Base-by-base conservation (phyloP, 768 basidiomycete genomes). In the Clitopilus passeckerianus region DNA sequence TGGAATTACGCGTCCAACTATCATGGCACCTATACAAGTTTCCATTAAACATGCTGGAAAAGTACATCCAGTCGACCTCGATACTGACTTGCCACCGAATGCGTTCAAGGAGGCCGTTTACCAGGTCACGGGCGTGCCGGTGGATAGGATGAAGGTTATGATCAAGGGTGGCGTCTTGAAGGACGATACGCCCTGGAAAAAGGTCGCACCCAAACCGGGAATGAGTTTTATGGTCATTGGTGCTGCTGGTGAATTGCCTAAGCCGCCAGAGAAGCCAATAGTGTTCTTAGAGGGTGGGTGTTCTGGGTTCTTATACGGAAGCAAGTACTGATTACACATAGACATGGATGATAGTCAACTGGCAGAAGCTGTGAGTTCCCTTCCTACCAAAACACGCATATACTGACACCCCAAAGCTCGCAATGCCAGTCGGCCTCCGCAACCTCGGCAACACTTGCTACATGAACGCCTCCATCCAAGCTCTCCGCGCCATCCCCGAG, bases 361-460 rank as follows among this genome's bases (percentile, higher is more conserved):
- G 27, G 93, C 93, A 57, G 80, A 90, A 74, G 89, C 86, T 60
- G 93, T 95, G 68, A 68, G 85, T 70, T 8, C 10, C 44, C 34
- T 56, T 34, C n/a, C 2, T 18, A n/a, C n/a, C n/a, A n/a, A n/a
- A n/a, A n/a, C n/a, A n/a, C n/a, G n/a, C n/a, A n/a, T 46, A 59
- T 44, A 41, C 57, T 61, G 15, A 57, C 30, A 34, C 41, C 44
- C 15, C 55, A 4, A 68, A 92, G 91, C 82, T 94, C 34, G 80
- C 86, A 9, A 80, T 87, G 65, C 93, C 93, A 1, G 91, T 91
- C 56, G 93, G 93, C 15, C 75, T 96, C 55, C 79, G 76, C 67
- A 96, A 96, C 67, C 76, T 95, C 35, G 95, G 96, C 34, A 98
- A 98, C 69, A 98, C 95, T 0, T 98, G 96, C 68, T 99, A 99